These are phyloP conservation scores for Rubia yunnanensis DNA, from an alignment of 257 asterid species.

Conservation along the genomic window DNA sequence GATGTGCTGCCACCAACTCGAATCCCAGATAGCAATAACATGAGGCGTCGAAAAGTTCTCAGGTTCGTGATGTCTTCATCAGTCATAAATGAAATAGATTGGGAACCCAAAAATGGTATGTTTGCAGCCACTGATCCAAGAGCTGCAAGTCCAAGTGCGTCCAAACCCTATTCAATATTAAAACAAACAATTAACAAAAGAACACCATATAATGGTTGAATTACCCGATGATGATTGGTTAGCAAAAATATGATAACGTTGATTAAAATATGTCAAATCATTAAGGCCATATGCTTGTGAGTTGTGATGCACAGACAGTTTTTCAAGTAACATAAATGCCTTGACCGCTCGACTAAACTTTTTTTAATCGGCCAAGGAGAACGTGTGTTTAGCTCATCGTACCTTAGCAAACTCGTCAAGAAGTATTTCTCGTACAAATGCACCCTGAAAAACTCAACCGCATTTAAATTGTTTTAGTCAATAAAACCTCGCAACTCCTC, in stretches of 20 bases:
- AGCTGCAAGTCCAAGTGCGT: conserved; percentile 82
- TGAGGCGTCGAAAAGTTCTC: conserved; percentile 65
- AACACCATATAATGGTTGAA: background rate
- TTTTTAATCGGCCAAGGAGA: background rate
- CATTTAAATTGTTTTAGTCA: conserved; percentile 4
- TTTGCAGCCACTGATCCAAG: conserved; percentile 44
- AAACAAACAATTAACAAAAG: conserved; percentile 4
- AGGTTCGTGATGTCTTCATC: conserved; percentile 71
- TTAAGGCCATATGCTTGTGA: background rate
- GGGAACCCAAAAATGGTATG: conserved; percentile 51
- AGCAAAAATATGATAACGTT: background rate
- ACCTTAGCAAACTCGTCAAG: conserved; percentile 87
- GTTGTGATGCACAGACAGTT: background rate
- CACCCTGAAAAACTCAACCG: conserved; percentile 46
- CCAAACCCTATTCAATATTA: conserved; percentile 61
- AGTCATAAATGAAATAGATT: conserved; percentile 45
- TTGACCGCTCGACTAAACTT: background rate
- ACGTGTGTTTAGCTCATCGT: conserved; percentile 6
- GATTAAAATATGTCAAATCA: background rate
- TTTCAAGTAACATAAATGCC: background rate
- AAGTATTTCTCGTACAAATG: conserved; percentile 72
- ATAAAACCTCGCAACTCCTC: background rate
- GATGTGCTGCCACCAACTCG: conserved; percentile 34
- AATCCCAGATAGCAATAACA: conserved; percentile 48
- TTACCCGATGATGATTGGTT: background rate